These are phyloP conservation scores for Beauveria varroae DNA, from an alignment of 2,329 filamentous ascomycete species.

Conservation along the genomic window DNA sequence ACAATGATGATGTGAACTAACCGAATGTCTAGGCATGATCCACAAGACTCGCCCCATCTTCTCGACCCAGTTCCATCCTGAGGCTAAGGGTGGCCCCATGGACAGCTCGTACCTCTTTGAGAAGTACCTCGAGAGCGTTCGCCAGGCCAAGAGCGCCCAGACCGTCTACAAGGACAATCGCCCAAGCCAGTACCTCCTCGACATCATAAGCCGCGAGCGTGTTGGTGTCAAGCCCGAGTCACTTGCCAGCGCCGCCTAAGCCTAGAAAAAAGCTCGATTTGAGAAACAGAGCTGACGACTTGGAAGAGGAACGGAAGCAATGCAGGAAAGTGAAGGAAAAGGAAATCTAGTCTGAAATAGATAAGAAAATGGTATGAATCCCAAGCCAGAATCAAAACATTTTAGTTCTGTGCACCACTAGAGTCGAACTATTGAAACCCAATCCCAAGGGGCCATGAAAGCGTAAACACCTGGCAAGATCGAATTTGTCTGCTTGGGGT, in stretches of 20 bases:
- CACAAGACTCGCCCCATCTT: constrained; percentile 96
- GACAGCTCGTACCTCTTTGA: constrained; percentile 96
- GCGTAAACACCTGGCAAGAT: neutral
- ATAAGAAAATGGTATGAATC: no score
- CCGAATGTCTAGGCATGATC: constrained; percentile 57
- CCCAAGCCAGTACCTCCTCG: constrained; percentile 79
- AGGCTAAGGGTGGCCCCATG: constrained; percentile 94
- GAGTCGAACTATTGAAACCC: no score
- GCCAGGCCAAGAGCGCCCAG: constrained; percentile 81
- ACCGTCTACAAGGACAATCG: constrained; percentile 76
- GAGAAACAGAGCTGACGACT: neutral
- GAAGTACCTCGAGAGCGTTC: constrained; percentile 85
- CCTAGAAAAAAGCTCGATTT: neutral
- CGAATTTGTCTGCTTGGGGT: neutral
- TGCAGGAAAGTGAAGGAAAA: neutral
- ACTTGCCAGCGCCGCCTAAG: constrained; percentile 5
- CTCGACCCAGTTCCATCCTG: constrained; percentile 97
- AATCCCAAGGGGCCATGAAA: no score
- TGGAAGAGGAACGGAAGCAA: neutral
- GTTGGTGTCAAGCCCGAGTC: constrained; percentile 68
- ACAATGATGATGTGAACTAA: neutral
- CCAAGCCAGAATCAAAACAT: no score
- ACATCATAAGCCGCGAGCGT: constrained; percentile 87
- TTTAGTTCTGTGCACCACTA: neutral
- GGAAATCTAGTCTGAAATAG: neutral